Conservation (phyloP, 2,329 filamentous ascomycete species). For the Botrytis medusae region DNA sequence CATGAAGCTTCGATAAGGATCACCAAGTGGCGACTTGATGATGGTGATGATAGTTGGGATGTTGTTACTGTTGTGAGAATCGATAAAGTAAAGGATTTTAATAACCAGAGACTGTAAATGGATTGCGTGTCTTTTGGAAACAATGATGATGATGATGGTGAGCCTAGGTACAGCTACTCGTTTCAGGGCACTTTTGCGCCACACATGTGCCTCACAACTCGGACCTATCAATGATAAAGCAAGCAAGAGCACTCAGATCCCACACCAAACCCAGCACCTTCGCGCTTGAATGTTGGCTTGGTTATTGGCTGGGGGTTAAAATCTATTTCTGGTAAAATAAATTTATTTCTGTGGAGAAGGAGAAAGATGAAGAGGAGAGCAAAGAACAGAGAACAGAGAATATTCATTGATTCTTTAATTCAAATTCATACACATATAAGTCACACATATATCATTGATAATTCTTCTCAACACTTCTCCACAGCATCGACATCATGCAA, state of each 20-base stretch:
- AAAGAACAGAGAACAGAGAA: neutral
- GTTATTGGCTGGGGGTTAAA: neutral
- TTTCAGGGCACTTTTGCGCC: slow-evolving; percentile 21
- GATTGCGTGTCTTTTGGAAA: slow-evolving; percentile 24
- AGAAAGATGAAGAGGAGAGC: neutral
- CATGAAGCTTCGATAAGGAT: slow-evolving; percentile 37
- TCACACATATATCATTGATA: too few relatives aligned
- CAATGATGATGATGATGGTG: slow-evolving; percentile 4
- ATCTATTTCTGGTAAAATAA: slow-evolving; percentile 4
- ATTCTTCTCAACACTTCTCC: neutral
- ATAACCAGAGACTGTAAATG: neutral
- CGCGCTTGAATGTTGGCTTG: neutral
- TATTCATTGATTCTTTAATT: neutral
- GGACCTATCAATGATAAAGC: slow-evolving; percentile 8
- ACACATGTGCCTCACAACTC: slow-evolving; percentile 19
- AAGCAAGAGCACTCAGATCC: neutral
- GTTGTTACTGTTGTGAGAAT: neutral
- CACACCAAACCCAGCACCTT: neutral
- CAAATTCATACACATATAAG: too few relatives aligned
- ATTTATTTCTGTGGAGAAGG: neutral
- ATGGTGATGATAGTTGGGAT: neutral
- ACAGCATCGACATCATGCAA: neutral
- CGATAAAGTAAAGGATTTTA: neutral
- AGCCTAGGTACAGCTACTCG: slow-evolving; percentile 3
- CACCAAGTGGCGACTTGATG: slow-evolving; percentile 29